phyloP scores from a whole-genome alignment of 1,284 basidiomycete species.

The Puccinia novopanici region DNA sequence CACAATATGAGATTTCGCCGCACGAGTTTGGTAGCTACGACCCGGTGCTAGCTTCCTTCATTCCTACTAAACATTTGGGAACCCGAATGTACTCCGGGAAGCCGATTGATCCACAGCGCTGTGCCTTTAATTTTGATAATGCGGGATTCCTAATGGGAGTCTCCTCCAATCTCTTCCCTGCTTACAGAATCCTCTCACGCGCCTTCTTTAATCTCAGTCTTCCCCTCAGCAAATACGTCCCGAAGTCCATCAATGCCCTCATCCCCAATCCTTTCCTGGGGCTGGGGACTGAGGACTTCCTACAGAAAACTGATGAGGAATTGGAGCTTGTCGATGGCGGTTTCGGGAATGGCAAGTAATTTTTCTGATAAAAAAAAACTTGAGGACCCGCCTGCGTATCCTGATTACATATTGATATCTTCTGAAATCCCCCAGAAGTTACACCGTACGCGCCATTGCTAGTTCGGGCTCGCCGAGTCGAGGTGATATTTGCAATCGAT shows the following conservation, averaged over 20 bases:
- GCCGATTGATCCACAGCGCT: constrained; percentile 25
- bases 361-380: background rate
- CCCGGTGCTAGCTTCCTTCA: constrained; percentile 34
- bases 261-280: constrained; percentile 47
- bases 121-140: constrained; percentile 42
- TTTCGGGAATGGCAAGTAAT: constrained; percentile 38
- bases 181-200: constrained; percentile 19
- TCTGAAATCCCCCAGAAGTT: constrained; percentile 22
- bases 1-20: constrained; percentile 39
- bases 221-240: constrained; percentile 20
- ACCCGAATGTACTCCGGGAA: constrained; percentile 37
- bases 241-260: constrained; percentile 26
- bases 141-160: constrained; percentile 46
- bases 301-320: constrained; percentile 20
- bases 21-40: constrained; percentile 49
- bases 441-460: constrained; percentile 41
- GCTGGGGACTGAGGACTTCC: constrained; percentile 25
- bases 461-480: constrained; percentile 25
- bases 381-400: background rate
- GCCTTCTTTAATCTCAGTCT: constrained; percentile 30
- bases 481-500: constrained; percentile 45
- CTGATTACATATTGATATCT: background rate
- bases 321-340: constrained; percentile 42
- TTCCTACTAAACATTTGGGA: constrained; percentile 32
- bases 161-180: constrained; percentile 48